Percentiles rank a stretch among this genome's conserved stretches.
phyloP scores from a whole-genome alignment of 2,329 filamentous ascomycete genomes.

The Penicillium concentricum region DNA sequence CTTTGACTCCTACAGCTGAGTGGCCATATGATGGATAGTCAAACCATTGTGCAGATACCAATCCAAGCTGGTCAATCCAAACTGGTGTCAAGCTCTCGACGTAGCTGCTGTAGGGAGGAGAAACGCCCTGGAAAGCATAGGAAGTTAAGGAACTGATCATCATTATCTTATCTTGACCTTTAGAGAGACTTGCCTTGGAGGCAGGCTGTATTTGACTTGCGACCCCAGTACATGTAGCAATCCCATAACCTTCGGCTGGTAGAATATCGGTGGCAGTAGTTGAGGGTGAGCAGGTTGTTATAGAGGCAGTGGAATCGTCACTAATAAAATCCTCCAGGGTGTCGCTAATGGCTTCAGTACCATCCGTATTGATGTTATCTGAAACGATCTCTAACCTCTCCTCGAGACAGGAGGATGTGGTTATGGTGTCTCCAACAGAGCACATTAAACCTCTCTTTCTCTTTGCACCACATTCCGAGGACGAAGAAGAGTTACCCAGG shows the following conservation, averaged over 20 bases:
- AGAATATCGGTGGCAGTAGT: neutral
- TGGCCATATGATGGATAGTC: neutral
- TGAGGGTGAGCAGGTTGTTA: neutral
- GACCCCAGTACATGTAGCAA: neutral
- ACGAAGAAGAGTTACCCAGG: neutral
- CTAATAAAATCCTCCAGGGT: neutral
- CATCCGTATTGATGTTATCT: neutral
- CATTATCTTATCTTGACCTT: neutral
- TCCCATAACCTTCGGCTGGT: neutral
- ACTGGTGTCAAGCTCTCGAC: neutral
- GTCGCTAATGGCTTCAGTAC: neutral
- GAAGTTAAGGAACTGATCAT: neutral
- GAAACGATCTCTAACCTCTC: neutral
- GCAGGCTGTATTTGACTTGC: neutral
- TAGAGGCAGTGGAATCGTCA: neutral
- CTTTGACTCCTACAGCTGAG: neutral
- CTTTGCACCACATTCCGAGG: neutral
- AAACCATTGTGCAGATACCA: constrained; percentile 1
- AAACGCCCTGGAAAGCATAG: neutral
- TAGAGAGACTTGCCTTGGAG: neutral
- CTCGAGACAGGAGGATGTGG: neutral
- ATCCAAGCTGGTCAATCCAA: neutral
- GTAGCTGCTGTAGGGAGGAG: neutral
- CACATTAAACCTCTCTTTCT: neutral
- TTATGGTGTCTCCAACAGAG: neutral